A percentile compares a stretch with the other conserved stretches of the same genome.
Evolutionary conservation across 2,329 filamentous ascomycete genomes (phyloP).

Genomic region (Allantophomopsis lycopodina): DNA sequence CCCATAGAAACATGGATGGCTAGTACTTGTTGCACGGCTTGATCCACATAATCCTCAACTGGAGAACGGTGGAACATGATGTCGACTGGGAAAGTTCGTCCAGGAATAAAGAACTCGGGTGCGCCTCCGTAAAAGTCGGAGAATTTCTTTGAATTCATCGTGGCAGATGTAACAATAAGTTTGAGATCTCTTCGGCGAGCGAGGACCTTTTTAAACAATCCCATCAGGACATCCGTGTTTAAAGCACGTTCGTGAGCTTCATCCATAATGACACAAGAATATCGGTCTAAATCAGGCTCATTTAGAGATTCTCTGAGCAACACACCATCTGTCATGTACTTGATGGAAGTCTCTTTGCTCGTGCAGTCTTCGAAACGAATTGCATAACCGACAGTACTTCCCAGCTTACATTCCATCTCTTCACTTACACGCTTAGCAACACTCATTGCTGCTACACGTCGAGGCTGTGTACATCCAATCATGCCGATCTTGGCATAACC

Average conservation of each 20-base stretch:
- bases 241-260: conserved; percentile 94
- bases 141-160: conserved; percentile 96
- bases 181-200: conserved; percentile 83
- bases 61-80: conserved; percentile 91
- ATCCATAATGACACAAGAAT: conserved; percentile 99
- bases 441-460: conserved; percentile 96
- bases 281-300: conserved; percentile 85
- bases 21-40: conserved; percentile 88
- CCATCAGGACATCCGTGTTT: conserved; percentile 96
- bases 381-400: conserved; percentile 82
- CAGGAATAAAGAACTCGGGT: conserved; percentile 92
- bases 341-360: conserved; percentile 87
- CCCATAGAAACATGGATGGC: conserved; percentile 95
- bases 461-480: conserved; percentile 93
- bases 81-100: conserved; percentile 92
- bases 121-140: conserved; percentile 93
- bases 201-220: conserved; percentile 92
- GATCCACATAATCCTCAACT: conserved; percentile 95
- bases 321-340: conserved; percentile 99
- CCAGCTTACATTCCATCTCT: conserved; percentile 91
- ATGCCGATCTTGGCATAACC: conserved; percentile 79
- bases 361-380: conserved; percentile 99
- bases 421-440: conserved; percentile 96
- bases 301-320: conserved; percentile 85
- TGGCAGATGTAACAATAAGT: conserved; percentile 93